These are phyloP conservation scores for Kluyveromyces nonfermentans DNA, from an alignment of 805 yeast genomes.

Conservation along the genomic window DNA sequence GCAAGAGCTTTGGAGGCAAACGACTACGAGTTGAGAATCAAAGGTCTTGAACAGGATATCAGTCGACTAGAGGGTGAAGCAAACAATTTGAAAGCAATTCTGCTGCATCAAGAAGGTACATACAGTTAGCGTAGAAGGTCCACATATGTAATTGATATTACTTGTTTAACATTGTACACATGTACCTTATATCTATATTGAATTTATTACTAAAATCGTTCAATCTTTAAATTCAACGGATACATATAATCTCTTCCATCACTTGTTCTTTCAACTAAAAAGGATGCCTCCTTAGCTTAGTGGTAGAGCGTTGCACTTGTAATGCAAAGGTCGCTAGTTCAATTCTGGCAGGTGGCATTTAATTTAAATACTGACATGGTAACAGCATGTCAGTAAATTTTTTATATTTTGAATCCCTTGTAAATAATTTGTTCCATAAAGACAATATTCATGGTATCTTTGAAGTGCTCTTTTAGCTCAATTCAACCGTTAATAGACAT, in stretches of 20 bases:
- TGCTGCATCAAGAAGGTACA: neutral
- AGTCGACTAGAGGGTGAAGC: conserved; percentile 23
- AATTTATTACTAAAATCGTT: too few relatives aligned
- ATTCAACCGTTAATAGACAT: neutral
- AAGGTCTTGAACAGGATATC: conserved; percentile 28
- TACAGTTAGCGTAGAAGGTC: neutral
- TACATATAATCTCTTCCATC: too few relatives aligned
- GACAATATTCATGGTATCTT: too few relatives aligned
- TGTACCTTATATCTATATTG: too few relatives aligned
- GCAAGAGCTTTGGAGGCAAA: conserved; percentile 19
- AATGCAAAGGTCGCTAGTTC: conserved; percentile 97
- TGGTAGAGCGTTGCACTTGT: conserved; percentile 99
- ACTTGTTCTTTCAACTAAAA: too few relatives aligned
- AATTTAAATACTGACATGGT: too few relatives aligned
- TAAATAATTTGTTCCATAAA: too few relatives aligned
- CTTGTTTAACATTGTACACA: too few relatives aligned
- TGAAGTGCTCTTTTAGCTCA: too few relatives aligned
- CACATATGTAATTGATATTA: neutral
- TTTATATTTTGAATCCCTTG: neutral
- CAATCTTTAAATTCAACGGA: too few relatives aligned
- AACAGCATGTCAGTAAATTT: neutral
- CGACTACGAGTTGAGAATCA: conserved; percentile 23
- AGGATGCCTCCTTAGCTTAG: conserved; percentile 88
- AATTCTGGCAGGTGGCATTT: conserved; percentile 76
- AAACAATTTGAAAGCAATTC: neutral